Percentiles rank a stretch among this genome's conserved stretches.
phyloP scores from a whole-genome alignment of 2,329 filamentous ascomycete species.

The Mollisiaceae sp. region DNA sequence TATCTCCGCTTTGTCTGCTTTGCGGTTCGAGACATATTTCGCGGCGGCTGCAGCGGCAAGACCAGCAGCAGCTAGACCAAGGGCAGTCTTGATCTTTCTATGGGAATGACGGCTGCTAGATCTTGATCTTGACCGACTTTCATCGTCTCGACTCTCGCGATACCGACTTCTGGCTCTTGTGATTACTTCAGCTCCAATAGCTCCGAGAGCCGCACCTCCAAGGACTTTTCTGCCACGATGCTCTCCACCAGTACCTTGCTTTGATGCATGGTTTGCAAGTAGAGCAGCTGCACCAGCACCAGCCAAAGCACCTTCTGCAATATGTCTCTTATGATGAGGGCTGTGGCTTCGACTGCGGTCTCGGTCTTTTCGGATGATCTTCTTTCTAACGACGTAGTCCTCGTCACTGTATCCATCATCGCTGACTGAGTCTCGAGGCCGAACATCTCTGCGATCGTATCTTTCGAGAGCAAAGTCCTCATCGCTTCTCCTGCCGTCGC shows the following conservation, averaged over 20 bases:
- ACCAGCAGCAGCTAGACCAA: slow-evolving; percentile 67
- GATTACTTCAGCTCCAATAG: slow-evolving; percentile 64
- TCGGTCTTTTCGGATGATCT: slow-evolving; percentile 52
- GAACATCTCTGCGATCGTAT: slow-evolving; percentile 49
- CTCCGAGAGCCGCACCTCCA: slow-evolving; percentile 65
- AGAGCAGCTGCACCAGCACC: slow-evolving; percentile 67
- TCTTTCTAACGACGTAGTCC: slow-evolving; percentile 49
- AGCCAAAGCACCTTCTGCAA: slow-evolving; percentile 69
- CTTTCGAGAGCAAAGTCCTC: slow-evolving; percentile 38
- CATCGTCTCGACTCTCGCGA: slow-evolving; percentile 55
- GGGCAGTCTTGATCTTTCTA: slow-evolving; percentile 62
- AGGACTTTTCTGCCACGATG: slow-evolving; percentile 40
- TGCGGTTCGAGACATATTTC: slow-evolving; percentile 66
- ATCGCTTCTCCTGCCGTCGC: slow-evolving; percentile 28
- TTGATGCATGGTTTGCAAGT: slow-evolving; percentile 58
- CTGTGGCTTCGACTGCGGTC: slow-evolving; percentile 56
- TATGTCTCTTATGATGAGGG: slow-evolving; percentile 60
- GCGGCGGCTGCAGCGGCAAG: slow-evolving; percentile 68
- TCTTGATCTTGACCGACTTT: slow-evolving; percentile 46
- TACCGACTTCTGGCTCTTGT: slow-evolving; percentile 66
- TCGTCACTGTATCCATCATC: slow-evolving; percentile 51
- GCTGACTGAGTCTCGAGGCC: slow-evolving; percentile 38
- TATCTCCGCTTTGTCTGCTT: slow-evolving; percentile 63
- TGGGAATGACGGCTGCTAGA: slow-evolving; percentile 44
- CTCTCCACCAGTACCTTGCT: slow-evolving; percentile 39